Base-by-base conservation (phyloP, 163 green algal genomes). In the Chlamydomonas reinhardtii region DNA sequence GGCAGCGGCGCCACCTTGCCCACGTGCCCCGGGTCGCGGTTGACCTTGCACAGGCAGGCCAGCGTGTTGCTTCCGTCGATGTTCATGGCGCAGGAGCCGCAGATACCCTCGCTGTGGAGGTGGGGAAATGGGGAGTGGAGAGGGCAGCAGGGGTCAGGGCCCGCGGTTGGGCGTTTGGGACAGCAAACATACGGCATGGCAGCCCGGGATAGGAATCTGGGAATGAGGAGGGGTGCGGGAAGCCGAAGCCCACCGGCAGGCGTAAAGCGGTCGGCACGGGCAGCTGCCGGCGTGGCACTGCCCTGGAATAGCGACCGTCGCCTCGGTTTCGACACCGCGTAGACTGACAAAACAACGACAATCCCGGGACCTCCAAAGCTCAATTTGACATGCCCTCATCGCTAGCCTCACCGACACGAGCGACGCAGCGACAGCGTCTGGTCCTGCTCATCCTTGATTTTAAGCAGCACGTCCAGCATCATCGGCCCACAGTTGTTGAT, bases 381-480 rank as follows among this genome's bases (percentile, higher is more conserved):
- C 48, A 19, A 14, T 56, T 56, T 14, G 48, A 14, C 48, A 56
- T 14, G 48, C 48, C 48, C 1, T 14, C 48, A 56, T 56, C 19
- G 48, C 12, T 56, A 19, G 9, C 9, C 89, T 2, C 48, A 96
- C 95, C 95, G 92, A 94, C 97, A 99, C 3, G 96, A 99, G 2
- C 97, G 86, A 27, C 97, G 89, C 79, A 99, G 95, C 19, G 95
- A 92, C 0, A 99, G 91, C 16, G 92, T 95, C 35, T 94, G 92
- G 91, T 99, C 97, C 92, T 98, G 93, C 89, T 99, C 98, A 85
- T 99, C 98, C 91, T 99, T 99, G 89, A 99, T 99, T 90, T 99
- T 99, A 48, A 99, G 92, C 48, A 99, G 94, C 62, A 99, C 97
- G 78, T 99, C 98, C 79, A 99, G 93, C 95, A 99, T 99, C 98